Evolutionary conservation across 768 basidiomycete species (phyloP).

Genomic region (Agaricus subrufescens): DNA sequence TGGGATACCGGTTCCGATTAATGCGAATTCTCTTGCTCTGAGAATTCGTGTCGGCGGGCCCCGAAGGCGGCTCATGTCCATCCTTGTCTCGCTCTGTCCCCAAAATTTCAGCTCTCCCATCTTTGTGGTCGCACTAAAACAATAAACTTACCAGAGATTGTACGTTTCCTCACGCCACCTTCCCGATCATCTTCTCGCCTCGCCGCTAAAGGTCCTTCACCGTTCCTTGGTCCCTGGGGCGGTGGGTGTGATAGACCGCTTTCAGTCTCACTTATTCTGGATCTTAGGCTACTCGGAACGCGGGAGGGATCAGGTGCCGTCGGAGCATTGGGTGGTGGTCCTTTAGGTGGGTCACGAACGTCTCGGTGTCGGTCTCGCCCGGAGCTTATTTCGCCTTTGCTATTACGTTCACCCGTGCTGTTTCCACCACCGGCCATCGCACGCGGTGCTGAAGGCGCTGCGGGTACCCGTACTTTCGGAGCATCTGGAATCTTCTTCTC

Average conservation of each 20-base stretch:
- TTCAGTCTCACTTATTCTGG: conserved; percentile 52
- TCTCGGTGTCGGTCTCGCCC: conserved; percentile 19
- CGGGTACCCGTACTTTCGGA: conserved; percentile 10
- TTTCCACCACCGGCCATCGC: conserved; percentile 15
- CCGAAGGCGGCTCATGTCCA: conserved; percentile 27
- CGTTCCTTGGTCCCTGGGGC: conserved; percentile 23
- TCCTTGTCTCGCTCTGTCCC: conserved; percentile 62
- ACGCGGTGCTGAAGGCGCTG: conserved; percentile 15
- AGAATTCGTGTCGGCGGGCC: conserved; percentile 27
- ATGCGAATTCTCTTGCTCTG: conserved; percentile 56
- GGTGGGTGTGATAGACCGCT: conserved; percentile 35
- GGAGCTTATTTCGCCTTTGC: conserved; percentile 10
- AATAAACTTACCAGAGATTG: conserved; percentile 52
- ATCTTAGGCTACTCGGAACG: conserved; percentile 25
- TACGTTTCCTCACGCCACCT: conserved; percentile 53
- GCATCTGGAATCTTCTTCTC: conserved; percentile 16
- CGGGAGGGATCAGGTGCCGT: conserved; percentile 18
- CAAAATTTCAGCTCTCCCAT: background rate
- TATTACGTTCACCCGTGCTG: conserved; percentile 8
- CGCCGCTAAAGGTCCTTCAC: conserved; percentile 25
- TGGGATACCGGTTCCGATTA: conserved; percentile 46
- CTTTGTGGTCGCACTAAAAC: background rate
- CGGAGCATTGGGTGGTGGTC: conserved; percentile 11
- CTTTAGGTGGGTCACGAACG: conserved; percentile 11
- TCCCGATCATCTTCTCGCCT: conserved; percentile 64